These are phyloP conservation scores for Phoma herbarum DNA, from an alignment of 2,329 filamentous ascomycete species.

Conservation along the genomic window DNA sequence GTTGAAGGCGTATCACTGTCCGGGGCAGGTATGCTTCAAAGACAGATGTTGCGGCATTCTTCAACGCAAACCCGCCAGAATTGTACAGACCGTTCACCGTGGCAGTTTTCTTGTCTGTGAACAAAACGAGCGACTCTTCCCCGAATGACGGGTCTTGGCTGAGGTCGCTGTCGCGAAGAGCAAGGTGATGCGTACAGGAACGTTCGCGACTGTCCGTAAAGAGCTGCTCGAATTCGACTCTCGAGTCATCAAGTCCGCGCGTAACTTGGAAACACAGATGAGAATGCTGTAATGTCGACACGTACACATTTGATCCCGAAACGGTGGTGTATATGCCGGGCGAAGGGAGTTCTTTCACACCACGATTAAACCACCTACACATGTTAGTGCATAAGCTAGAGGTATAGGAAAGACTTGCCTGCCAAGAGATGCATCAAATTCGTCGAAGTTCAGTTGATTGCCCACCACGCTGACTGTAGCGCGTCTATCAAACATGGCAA, in stretches of 20 bases:
- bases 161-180: conserved; percentile 24
- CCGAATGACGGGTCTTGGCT: not conserved
- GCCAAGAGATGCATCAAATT: conserved; percentile 36
- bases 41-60: conserved; percentile 43
- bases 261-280: conserved; percentile 58
- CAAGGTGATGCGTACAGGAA: conserved; percentile 38
- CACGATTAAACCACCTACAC: conserved; percentile 53
- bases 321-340: conserved; percentile 61
- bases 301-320: conserved; percentile 58
- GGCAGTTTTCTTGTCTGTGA: conserved; percentile 46
- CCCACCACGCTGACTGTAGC: conserved; percentile 41
- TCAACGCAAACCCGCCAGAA: conserved; percentile 27
- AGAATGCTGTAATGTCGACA: conserved; percentile 64
- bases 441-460: conserved; percentile 39
- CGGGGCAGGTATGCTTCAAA: conserved; percentile 55
- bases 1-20: conserved; percentile 59
- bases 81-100: conserved; percentile 45
- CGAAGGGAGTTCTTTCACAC: conserved; percentile 56
- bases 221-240: conserved; percentile 31
- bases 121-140: conserved; percentile 36
- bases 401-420: conserved; percentile 22
- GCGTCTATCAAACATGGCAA: conserved; percentile 39
- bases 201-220: conserved; percentile 46
- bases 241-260: conserved; percentile 41
- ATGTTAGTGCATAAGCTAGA: not conserved